Conservation (phyloP, 1,139 yeast genomes). For the Chernovozyma aurita region DNA sequence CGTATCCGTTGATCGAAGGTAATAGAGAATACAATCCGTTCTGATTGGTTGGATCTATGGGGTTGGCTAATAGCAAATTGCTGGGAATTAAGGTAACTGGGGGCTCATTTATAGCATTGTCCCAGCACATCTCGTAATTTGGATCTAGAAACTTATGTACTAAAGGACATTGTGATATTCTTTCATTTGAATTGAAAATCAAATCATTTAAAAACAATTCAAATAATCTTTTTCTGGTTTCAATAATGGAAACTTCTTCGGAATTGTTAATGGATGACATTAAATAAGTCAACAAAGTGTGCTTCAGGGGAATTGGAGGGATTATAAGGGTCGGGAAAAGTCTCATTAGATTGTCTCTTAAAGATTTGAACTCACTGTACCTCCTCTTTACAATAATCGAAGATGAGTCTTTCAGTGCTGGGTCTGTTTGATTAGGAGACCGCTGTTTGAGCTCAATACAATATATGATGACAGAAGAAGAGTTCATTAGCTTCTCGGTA, state of each 20-base stretch:
- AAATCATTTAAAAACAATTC: conserved; percentile 34
- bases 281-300: conserved; percentile 41
- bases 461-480: conserved; percentile 38
- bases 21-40: conserved; percentile 42
- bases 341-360: conserved; percentile 40
- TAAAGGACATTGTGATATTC: conserved; percentile 26
- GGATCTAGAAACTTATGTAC: conserved; percentile 46
- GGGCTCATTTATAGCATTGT: conserved; percentile 43
- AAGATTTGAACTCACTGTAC: conserved; percentile 52
- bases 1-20: conserved; percentile 29
- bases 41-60: conserved; percentile 42
- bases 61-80: conserved; percentile 39
- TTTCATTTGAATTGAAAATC: conserved; percentile 23
- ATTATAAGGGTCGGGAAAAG: conserved; percentile 48
- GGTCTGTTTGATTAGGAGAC: conserved; percentile 5
- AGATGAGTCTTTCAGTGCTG: conserved; percentile 6
- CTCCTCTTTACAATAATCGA: conserved; percentile 41
- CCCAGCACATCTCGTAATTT: conserved; percentile 45
- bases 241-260: conserved; percentile 36
- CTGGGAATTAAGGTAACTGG: conserved; percentile 40
- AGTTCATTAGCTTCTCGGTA: conserved; percentile 33
- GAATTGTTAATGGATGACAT: conserved; percentile 36
- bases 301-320: conserved; percentile 60
- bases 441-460: conserved; percentile 26
- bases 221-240: conserved; percentile 40